Evolutionary conservation across 2,329 filamentous ascomycete genomes (phyloP).

Genomic region (Chaetomium olivaceum): DNA sequence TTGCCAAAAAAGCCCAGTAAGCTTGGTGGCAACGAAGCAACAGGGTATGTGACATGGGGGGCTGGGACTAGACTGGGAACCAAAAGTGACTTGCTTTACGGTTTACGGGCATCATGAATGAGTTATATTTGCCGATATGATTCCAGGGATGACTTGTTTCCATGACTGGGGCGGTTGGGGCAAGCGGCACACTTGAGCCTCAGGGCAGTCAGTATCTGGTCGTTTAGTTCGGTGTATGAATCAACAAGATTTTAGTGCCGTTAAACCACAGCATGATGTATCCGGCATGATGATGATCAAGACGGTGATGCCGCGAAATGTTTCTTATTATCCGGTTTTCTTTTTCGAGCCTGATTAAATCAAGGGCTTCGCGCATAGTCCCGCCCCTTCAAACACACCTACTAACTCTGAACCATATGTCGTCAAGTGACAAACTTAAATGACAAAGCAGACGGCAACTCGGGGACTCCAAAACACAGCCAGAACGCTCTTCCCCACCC

Average conservation of each 20-base stretch:
- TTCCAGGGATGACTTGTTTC: neutral
- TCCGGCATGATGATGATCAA: neutral
- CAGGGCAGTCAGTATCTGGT: neutral
- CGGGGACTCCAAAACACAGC: constrained; percentile 16
- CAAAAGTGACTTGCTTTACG: constrained; percentile 12
- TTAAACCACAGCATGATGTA: neutral
- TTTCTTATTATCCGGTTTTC: neutral
- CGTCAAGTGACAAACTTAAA: neutral
- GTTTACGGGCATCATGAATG: neutral
- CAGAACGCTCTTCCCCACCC: constrained; percentile 6
- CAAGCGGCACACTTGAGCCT: neutral
- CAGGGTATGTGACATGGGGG: neutral
- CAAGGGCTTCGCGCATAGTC: neutral
- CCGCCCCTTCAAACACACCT: neutral
- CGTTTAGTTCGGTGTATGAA: neutral
- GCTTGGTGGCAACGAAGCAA: neutral
- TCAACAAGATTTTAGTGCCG: neutral
- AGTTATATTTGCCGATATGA: neutral
- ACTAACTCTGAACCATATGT: neutral
- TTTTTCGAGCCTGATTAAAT: neutral
- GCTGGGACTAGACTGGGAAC: constrained; percentile 7
- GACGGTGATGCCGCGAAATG: neutral
- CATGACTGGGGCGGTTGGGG: neutral
- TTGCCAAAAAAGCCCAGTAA: constrained; percentile 68
- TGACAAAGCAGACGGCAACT: constrained; percentile 12